These are phyloP conservation scores for Trichoderma virens DNA, from an alignment of 495 filamentous ascomycete genomes.

Conservation along the genomic window DNA sequence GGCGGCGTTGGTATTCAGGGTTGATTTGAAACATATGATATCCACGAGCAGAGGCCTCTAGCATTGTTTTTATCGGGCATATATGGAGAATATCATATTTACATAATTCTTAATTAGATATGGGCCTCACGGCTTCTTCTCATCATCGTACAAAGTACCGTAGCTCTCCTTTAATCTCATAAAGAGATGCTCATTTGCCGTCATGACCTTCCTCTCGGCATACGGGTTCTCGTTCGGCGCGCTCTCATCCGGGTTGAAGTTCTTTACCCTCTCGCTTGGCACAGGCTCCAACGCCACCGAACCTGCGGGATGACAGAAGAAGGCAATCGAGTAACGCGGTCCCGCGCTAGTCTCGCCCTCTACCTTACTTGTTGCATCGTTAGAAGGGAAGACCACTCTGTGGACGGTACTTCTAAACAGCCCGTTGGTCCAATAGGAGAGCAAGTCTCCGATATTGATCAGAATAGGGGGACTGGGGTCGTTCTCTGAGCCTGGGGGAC, in stretches of 20 bases:
- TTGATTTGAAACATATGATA: neutral
- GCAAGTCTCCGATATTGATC: constrained; percentile 86
- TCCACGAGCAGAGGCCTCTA: neutral
- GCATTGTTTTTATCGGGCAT: neutral
- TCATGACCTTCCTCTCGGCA: constrained; percentile 53
- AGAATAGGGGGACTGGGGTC: constrained; percentile 67
- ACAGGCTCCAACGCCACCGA: constrained; percentile 61
- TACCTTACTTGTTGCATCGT: constrained; percentile 18
- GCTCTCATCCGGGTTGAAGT: constrained; percentile 22
- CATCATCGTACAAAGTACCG: constrained; percentile 37
- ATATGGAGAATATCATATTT: neutral
- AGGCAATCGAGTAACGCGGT: constrained; percentile 75
- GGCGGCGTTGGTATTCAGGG: constrained; percentile 11
- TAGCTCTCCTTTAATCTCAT: constrained; percentile 71
- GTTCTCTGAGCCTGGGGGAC: constrained; percentile 40
- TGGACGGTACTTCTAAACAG: constrained; percentile 81
- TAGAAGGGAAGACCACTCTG: constrained; percentile 67
- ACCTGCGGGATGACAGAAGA: constrained; percentile 83
- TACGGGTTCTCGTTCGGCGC: constrained; percentile 35
- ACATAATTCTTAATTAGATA: neutral
- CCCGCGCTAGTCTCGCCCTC: constrained; percentile 46
- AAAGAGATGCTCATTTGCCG: constrained; percentile 76
- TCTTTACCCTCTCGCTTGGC: constrained; percentile 52
- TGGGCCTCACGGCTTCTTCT: constrained; percentile 23
- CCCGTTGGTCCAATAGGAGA: constrained; percentile 87